Evolutionary conservation across 2,329 filamentous ascomycete species (phyloP).

Genomic region (Neodidymelliopsis sp.): DNA sequence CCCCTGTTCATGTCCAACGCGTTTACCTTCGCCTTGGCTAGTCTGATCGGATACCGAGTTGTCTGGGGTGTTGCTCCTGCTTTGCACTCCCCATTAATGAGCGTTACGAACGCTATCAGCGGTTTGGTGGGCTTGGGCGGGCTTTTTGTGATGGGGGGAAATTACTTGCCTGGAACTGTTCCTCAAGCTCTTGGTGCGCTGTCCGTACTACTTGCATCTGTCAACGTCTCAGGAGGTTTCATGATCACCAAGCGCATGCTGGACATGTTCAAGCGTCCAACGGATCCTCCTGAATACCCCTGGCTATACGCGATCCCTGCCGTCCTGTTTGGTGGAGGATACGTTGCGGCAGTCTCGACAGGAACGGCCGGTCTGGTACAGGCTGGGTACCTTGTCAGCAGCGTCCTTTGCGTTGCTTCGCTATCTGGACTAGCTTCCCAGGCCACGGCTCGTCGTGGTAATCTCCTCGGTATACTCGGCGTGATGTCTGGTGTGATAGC

Average conservation of each 20-base stretch:
- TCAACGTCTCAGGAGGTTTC: conserved; percentile 88
- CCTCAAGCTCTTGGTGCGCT: conserved; percentile 79
- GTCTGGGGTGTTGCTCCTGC: conserved; percentile 88
- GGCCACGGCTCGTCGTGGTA: conserved; percentile 81
- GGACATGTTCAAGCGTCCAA: conserved; percentile 70
- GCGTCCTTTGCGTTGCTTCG: conserved; percentile 80
- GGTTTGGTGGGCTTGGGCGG: conserved; percentile 89
- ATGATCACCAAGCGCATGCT: conserved; percentile 94
- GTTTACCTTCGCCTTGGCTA: conserved; percentile 84
- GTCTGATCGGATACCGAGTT: conserved; percentile 84
- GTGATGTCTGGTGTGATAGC: conserved; percentile 84
- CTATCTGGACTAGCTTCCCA: conserved; percentile 84
- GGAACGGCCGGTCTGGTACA: conserved; percentile 86
- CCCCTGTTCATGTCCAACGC: conserved; percentile 88
- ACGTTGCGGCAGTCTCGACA: conserved; percentile 78
- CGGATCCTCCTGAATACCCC: conserved; percentile 86
- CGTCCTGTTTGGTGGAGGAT: conserved; percentile 79
- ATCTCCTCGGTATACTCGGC: conserved; percentile 85
- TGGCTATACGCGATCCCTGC: conserved; percentile 86
- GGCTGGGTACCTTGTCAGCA: conserved; percentile 86
- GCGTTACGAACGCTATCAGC: conserved; percentile 90
- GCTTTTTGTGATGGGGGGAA: conserved; percentile 87
- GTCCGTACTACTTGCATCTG: conserved; percentile 84
- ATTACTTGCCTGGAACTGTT: conserved; percentile 66
- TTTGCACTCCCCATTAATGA: conserved; percentile 89